Percentiles rank a stretch among this genome's conserved stretches.
phyloP scores from a whole-genome alignment of 2,329 filamentous ascomycete species.

The Aspergillus tamarii region DNA sequence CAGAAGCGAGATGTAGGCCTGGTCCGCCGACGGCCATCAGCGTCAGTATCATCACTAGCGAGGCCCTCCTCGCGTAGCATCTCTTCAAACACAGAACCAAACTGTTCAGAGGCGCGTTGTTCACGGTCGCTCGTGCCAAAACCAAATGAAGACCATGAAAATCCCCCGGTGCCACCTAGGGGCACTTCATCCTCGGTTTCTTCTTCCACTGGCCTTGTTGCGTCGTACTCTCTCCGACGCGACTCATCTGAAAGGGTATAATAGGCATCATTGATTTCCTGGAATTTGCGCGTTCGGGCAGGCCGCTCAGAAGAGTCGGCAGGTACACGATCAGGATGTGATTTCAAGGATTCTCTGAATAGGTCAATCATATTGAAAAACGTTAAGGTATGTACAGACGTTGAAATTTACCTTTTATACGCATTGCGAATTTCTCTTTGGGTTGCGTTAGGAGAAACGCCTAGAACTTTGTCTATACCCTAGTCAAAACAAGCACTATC shows the following conservation, averaged over 20 bases:
- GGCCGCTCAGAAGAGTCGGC: constrained; percentile 80
- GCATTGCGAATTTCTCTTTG: constrained; percentile 86
- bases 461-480: constrained; percentile 70
- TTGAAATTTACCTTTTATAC: constrained; percentile 75
- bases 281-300: constrained; percentile 82
- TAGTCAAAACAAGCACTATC: constrained; percentile 7
- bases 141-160: constrained; percentile 77
- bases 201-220: constrained; percentile 59
- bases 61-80: constrained; percentile 87
- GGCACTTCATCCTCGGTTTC: constrained; percentile 54
- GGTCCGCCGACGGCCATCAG: constrained; percentile 43
- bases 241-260: constrained; percentile 81
- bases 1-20: constrained; percentile 76
- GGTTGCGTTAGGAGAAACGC: constrained; percentile 72
- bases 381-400: background rate
- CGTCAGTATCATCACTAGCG: constrained; percentile 66
- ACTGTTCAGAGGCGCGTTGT: constrained; percentile 69
- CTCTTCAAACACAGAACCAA: constrained; percentile 85
- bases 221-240: constrained; percentile 82
- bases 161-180: constrained; percentile 52
- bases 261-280: constrained; percentile 91
- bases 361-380: constrained; percentile 12
- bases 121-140: constrained; percentile 50
- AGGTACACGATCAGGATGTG: constrained; percentile 89
- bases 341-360: constrained; percentile 80